A percentile compares a stretch with the other conserved stretches of the same genome.
These are phyloP conservation scores for Nothophoma quercina DNA, from an alignment of 2,329 filamentous ascomycete species.

Conservation along the genomic window DNA sequence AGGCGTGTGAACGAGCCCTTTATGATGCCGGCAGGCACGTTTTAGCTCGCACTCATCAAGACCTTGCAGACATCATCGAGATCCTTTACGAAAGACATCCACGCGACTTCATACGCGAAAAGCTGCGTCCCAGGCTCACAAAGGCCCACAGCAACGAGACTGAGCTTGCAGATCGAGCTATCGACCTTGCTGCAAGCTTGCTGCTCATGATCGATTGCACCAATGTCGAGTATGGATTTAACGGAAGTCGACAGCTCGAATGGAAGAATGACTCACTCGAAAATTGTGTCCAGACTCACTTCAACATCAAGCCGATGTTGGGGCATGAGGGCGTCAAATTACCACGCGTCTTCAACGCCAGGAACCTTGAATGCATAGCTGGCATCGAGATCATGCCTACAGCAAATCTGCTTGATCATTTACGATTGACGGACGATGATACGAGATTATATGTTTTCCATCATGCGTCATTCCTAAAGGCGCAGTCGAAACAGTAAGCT, in stretches of 20 bases:
- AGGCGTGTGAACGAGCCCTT: conserved; percentile 26
- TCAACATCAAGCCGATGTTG: conserved; percentile 2
- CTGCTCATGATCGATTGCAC: conserved; percentile 25
- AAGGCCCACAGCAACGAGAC: conserved; percentile 13
- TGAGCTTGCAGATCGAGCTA: conserved; percentile 20
- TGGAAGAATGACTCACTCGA: conserved; percentile 13
- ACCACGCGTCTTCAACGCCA: conserved; percentile 23
- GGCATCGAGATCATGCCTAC: conserved; percentile 52
- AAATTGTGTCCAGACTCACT: conserved; percentile 5
- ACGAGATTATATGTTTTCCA: conserved; percentile 52
- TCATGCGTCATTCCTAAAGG: conserved; percentile 47
- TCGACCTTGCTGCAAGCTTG: conserved; percentile 24
- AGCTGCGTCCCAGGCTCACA: conserved; percentile 10
- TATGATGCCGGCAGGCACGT: conserved; percentile 24
- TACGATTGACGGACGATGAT: conserved; percentile 51
- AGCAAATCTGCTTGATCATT: conserved; percentile 53
- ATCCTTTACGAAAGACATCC: conserved; percentile 7
- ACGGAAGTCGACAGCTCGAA: conserved; percentile 9
- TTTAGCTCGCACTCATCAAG: conserved; percentile 23
- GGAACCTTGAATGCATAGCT: conserved; percentile 40
- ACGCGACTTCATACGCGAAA: conserved; percentile 12
- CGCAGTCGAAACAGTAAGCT: conserved; percentile 25
- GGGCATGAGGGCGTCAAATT: conserved; percentile 20
- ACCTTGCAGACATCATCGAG: conserved; percentile 25
- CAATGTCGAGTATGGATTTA: conserved; percentile 16